A percentile compares a stretch with the other conserved stretches of the same genome.
Evolutionary conservation across 805 yeast species (phyloP).

Genomic region (Lipomyces lipofer): DNA sequence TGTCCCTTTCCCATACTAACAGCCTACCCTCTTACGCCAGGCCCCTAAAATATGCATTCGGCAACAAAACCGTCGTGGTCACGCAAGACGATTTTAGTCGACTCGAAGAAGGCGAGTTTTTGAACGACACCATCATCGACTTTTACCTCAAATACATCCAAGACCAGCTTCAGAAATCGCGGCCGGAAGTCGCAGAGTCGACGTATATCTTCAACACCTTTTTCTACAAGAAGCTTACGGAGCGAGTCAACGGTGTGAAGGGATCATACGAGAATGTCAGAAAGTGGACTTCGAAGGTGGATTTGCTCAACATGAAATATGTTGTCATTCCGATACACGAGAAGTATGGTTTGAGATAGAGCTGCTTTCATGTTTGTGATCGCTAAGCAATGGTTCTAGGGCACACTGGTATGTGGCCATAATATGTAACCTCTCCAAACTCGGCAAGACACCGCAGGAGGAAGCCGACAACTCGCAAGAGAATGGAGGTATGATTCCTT

Average conservation of each 20-base stretch:
- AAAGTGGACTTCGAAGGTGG: conserved; percentile 75
- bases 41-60: conserved; percentile 41
- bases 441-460: conserved; percentile 27
- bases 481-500: too few relatives aligned
- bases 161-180: conserved; percentile 37
- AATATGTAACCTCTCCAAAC: conserved; percentile 50
- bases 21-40: not conserved
- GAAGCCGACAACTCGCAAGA: conserved; percentile 13
- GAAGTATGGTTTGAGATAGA: too few relatives aligned
- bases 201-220: conserved; percentile 74
- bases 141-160: conserved; percentile 57
- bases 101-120: conserved; percentile 77
- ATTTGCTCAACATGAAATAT: conserved; percentile 57
- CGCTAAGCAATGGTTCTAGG: not conserved
- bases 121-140: conserved; percentile 85
- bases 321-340: conserved; percentile 81
- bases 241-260: conserved; percentile 31
- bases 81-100: conserved; percentile 74
- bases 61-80: conserved; percentile 59
- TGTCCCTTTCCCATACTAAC: not conserved
- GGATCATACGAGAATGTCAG: conserved; percentile 61
- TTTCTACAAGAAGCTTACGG: conserved; percentile 64
- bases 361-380: not conserved
- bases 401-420: conserved; percentile 89
- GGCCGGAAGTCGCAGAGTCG: conserved; percentile 41